Percentiles rank a stretch among this genome's conserved stretches.
Evolutionary conservation across 495 filamentous ascomycete species (phyloP).

Genomic region (Neurospora sp.): DNA sequence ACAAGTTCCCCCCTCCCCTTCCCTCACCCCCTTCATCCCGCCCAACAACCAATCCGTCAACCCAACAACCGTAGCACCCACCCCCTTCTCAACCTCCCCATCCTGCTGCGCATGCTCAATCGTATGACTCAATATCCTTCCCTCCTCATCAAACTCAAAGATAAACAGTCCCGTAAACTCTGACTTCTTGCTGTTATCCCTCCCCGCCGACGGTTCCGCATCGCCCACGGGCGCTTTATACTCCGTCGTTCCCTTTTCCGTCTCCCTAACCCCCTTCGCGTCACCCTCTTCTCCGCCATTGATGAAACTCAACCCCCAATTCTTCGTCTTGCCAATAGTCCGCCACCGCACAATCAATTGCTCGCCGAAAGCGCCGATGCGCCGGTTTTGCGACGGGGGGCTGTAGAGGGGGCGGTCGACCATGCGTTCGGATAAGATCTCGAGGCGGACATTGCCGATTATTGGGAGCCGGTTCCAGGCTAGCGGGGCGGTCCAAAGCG

Average conservation of each 20-base stretch:
- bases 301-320: conserved; percentile 11
- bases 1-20: conserved; percentile 14
- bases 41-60: conserved; percentile 86
- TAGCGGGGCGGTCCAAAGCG: conserved; percentile 87
- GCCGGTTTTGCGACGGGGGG: conserved; percentile 16
- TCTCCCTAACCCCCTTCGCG: background rate
- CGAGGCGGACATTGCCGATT: conserved; percentile 76
- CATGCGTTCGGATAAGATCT: conserved; percentile 82
- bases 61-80: conserved; percentile 63
- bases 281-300: background rate
- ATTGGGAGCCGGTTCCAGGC: conserved; percentile 91
- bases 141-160: conserved; percentile 90
- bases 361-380: conserved; percentile 47
- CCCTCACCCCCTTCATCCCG: conserved; percentile 35
- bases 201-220: conserved; percentile 7
- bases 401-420: conserved; percentile 35
- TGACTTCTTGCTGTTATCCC: conserved; percentile 23
- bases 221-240: background rate
- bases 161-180: conserved; percentile 81
- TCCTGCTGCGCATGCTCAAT: conserved; percentile 86
- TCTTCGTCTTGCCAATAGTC: conserved; percentile 33
- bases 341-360: conserved; percentile 83
- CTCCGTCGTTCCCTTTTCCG: background rate
- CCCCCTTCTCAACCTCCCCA: conserved; percentile 51
- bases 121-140: conserved; percentile 71